Conservation (phyloP, 1,139 yeast genomes). For the Diutina pseudorugosa region DNA sequence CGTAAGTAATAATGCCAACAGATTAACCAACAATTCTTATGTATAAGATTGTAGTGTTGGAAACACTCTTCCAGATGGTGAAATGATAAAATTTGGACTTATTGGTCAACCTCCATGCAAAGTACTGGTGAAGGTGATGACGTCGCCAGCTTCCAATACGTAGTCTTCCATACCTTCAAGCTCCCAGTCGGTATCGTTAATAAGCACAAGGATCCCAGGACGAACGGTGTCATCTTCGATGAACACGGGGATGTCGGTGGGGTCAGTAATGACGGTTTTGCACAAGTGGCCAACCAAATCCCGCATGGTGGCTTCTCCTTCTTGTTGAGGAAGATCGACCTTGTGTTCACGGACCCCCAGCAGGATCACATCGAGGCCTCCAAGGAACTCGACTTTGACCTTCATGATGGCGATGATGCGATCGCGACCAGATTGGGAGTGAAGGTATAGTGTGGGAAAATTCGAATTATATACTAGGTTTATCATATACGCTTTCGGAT, state of each 20-base stretch:
- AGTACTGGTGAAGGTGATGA: conserved; percentile 81
- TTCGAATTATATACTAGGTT: too few species aligned
- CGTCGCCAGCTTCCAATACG: conserved; percentile 61
- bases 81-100: too few species aligned
- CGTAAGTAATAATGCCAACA: background rate
- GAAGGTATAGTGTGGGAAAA: too few species aligned
- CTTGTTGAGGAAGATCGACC: conserved; percentile 25
- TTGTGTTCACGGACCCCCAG: conserved; percentile 37
- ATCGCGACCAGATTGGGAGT: background rate
- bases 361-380: conserved; percentile 64
- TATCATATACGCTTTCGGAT: too few species aligned
- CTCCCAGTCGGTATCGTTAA: conserved; percentile 97
- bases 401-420: conserved; percentile 5
- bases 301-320: conserved; percentile 37
- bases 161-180: conserved; percentile 81
- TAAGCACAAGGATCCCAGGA: conserved; percentile 84
- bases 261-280: conserved; percentile 42
- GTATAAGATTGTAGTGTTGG: too few species aligned
- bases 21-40: background rate
- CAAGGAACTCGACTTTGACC: conserved; percentile 20
- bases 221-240: conserved; percentile 72
- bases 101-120: conserved; percentile 74
- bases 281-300: conserved; percentile 48
- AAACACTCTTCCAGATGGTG: too few species aligned
- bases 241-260: conserved; percentile 60